phyloP scores from a whole-genome alignment of 768 basidiomycete genomes.

The Leccinum boreale region DNA sequence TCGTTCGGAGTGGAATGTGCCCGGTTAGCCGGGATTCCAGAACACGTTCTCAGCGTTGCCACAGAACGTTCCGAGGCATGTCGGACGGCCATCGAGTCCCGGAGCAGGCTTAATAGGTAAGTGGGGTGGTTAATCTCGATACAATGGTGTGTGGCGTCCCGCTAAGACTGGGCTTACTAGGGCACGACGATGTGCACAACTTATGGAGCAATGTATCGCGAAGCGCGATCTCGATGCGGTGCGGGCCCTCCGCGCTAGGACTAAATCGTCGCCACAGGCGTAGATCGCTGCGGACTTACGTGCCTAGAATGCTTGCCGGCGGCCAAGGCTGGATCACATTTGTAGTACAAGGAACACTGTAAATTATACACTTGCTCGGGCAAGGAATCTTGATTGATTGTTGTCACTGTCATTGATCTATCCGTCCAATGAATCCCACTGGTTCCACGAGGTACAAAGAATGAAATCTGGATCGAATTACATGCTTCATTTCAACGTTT shows the following conservation, averaged over 20 bases:
- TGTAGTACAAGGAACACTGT: neutral
- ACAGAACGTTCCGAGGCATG: constrained; percentile 51
- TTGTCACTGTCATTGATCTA: too few relatives aligned
- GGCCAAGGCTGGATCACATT: neutral
- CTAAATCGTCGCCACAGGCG: constrained; percentile 3
- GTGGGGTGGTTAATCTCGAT: constrained; percentile 4
- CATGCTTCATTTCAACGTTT: constrained; percentile 19
- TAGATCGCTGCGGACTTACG: neutral
- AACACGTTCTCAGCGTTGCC: constrained; percentile 62
- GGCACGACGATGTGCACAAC: constrained; percentile 25
- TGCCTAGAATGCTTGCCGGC: neutral
- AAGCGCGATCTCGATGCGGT: constrained; percentile 16
- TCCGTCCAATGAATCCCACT: neutral
- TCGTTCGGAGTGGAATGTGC: constrained; percentile 95
- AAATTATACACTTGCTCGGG: neutral
- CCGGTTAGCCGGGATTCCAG: constrained; percentile 80
- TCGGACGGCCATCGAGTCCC: constrained; percentile 48
- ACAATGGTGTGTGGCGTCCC: neutral
- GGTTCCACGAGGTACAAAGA: neutral
- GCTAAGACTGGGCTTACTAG: constrained; percentile 11
- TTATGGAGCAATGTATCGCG: constrained; percentile 26
- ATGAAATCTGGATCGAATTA: neutral
- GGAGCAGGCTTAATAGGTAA: constrained; percentile 50
- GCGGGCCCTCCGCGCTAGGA: constrained; percentile 20
- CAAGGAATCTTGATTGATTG: neutral